A percentile compares a stretch with the other conserved stretches of the same genome.
These are phyloP conservation scores for Alternaria atra DNA, from an alignment of 2,329 filamentous ascomycete genomes.

Conservation along the genomic window DNA sequence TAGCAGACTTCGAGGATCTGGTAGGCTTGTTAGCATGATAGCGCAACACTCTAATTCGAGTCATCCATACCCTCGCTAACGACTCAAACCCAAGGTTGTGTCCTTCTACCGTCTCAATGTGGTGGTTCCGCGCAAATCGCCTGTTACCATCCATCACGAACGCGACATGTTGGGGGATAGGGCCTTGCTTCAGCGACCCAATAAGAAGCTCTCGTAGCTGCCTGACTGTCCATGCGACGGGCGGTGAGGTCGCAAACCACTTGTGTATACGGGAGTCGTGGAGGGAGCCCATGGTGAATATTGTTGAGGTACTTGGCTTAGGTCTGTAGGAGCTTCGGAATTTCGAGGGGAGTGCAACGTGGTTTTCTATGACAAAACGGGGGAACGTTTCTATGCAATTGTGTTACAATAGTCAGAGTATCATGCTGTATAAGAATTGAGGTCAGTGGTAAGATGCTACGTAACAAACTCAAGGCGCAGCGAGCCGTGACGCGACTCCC, in stretches of 20 bases:
- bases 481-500: slow-evolving; percentile 41
- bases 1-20: slow-evolving; percentile 96
- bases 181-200: slow-evolving; percentile 86
- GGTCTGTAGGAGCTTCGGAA: slow-evolving; percentile 18
- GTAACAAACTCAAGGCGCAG: slow-evolving; percentile 44
- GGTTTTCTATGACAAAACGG: neutral
- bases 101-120: slow-evolving; percentile 96
- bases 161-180: slow-evolving; percentile 93
- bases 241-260: slow-evolving; percentile 88
- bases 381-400: slow-evolving; percentile 4
- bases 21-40: slow-evolving; percentile 44
- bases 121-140: slow-evolving; percentile 86
- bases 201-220: slow-evolving; percentile 85
- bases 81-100: slow-evolving; percentile 97
- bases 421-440: slow-evolving; percentile 33
- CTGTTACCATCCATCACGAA: slow-evolving; percentile 99
- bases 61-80: slow-evolving; percentile 74
- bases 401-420: slow-evolving; percentile 15
- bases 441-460: slow-evolving; percentile 40
- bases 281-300: slow-evolving; percentile 57
- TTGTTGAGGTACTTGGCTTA: slow-evolving; percentile 25
- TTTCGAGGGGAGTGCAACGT: slow-evolving; percentile 10
- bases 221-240: slow-evolving; percentile 86
- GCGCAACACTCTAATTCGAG: neutral
- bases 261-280: slow-evolving; percentile 69